Evolutionary conservation across 768 basidiomycete species (phyloP).

Genomic region (Terana coerulea): DNA sequence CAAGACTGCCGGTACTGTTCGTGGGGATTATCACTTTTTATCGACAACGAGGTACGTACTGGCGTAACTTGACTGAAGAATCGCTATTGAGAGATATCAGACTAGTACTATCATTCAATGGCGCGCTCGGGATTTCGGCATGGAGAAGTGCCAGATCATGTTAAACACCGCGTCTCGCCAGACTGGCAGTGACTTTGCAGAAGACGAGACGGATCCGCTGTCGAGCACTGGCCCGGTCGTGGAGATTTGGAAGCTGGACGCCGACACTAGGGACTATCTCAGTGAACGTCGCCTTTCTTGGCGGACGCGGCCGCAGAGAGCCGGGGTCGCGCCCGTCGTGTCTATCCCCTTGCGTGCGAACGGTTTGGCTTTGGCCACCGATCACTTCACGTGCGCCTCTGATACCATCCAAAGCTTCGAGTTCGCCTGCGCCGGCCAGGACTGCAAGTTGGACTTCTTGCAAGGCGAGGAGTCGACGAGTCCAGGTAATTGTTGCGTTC

Average conservation of each 20-base stretch:
- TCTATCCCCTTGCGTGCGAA: neutral
- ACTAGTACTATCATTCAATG: constrained; percentile 1
- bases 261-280: neutral
- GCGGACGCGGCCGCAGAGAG: neutral
- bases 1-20: neutral
- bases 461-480: neutral
- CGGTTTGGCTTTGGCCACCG: neutral
- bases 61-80: no score
- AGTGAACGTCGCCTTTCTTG: neutral
- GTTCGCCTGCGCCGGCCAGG: neutral
- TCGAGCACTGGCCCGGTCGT: neutral
- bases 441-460: neutral
- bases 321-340: neutral
- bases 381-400: neutral
- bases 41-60: neutral
- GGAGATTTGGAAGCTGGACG: neutral
- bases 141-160: constrained; percentile 3
- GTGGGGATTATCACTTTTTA: neutral
- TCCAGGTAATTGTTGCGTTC: neutral
- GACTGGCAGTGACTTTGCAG: no score
- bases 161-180: neutral
- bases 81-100: no score
- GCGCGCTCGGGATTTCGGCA: constrained; percentile 8
- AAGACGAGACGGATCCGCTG: neutral
- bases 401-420: neutral